A percentile compares a stretch with the other conserved stretches of the same genome.
These are phyloP conservation scores for Aspergillus carbonarius DNA, from an alignment of 2,329 filamentous ascomycete species.

Conservation along the genomic window DNA sequence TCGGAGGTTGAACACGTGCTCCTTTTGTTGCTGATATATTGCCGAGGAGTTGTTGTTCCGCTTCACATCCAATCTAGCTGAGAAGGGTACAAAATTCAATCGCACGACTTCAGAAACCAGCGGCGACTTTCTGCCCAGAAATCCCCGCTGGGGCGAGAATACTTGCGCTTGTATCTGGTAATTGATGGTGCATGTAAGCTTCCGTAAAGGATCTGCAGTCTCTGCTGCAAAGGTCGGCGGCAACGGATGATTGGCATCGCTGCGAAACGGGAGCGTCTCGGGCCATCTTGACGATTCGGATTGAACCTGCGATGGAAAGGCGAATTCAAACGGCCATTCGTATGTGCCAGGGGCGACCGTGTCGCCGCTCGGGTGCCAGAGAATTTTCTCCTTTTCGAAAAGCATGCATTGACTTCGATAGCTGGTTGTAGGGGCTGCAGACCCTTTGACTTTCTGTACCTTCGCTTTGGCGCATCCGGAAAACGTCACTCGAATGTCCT, in stretches of 20 bases:
- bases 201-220: slow-evolving; percentile 3
- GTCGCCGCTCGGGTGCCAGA: slow-evolving; percentile 1
- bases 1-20: slow-evolving; percentile 10
- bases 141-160: slow-evolving; percentile 3
- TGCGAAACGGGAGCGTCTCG: slow-evolving; percentile 8
- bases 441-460: slow-evolving; percentile 17
- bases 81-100: slow-evolving; percentile 1
- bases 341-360: slow-evolving; percentile 6
- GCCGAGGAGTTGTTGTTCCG: not conserved
- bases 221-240: slow-evolving; percentile 13
- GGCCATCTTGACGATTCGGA: slow-evolving; percentile 7
- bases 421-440: slow-evolving; percentile 9
- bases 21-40: slow-evolving; percentile 3
- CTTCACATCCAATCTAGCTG: not conserved
- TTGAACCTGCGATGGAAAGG: slow-evolving; percentile 6
- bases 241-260: slow-evolving; percentile 11
- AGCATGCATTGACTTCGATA: slow-evolving; percentile 19
- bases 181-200: slow-evolving; percentile 7
- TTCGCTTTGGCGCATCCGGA: slow-evolving; percentile 15
- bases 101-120: slow-evolving; percentile 5
- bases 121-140: slow-evolving; percentile 4
- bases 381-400: slow-evolving; percentile 15
- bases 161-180: slow-evolving; percentile 14
- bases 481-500: slow-evolving; percentile 15
- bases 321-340: slow-evolving; percentile 16